phyloP scores from a whole-genome alignment of 805 yeast species.

The Ogataea corticis region DNA sequence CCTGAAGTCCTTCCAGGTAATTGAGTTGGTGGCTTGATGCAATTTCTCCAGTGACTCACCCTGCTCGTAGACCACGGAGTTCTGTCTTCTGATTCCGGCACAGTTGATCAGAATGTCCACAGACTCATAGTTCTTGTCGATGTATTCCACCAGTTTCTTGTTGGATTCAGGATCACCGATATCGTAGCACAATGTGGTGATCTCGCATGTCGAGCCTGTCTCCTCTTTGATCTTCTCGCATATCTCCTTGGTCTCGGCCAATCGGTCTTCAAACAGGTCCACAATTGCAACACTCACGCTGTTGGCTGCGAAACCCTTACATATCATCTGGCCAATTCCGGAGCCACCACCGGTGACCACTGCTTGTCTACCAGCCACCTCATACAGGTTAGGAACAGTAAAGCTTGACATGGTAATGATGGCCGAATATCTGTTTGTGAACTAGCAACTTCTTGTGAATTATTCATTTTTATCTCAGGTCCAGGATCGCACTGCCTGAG shows the following conservation, averaged over 20 bases:
- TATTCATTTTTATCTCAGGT: too few species aligned
- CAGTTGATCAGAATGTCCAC: constrained; percentile 26
- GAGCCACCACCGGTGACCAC: constrained; percentile 28
- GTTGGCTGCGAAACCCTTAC: constrained; percentile 24
- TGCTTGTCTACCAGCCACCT: constrained; percentile 25
- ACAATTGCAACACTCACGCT: constrained; percentile 23
- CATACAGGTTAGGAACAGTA: constrained; percentile 16
- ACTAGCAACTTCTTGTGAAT: too few species aligned
- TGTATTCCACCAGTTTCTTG: constrained; percentile 16
- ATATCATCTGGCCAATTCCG: constrained; percentile 26
- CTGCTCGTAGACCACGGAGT: constrained; percentile 17
- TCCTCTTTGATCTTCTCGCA: constrained; percentile 19
- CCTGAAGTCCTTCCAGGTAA: constrained; percentile 23
- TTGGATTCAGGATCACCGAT: constrained; percentile 24
- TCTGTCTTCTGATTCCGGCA: constrained; percentile 27
- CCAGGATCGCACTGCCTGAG: too few species aligned
- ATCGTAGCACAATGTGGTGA: constrained; percentile 23
- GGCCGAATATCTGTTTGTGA: too few species aligned
- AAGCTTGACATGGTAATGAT: constrained; percentile 16
- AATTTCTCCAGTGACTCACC: constrained; percentile 23
- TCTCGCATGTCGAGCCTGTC: constrained; percentile 17
- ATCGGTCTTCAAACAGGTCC: constrained; percentile 23
- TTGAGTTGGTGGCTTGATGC: constrained; percentile 23
- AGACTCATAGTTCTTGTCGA: constrained; percentile 20
- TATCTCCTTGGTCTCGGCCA: constrained; percentile 16